These are phyloP conservation scores for Fusarium sp. DNA, from an alignment of 2,329 filamentous ascomycete species.

Conservation along the genomic window DNA sequence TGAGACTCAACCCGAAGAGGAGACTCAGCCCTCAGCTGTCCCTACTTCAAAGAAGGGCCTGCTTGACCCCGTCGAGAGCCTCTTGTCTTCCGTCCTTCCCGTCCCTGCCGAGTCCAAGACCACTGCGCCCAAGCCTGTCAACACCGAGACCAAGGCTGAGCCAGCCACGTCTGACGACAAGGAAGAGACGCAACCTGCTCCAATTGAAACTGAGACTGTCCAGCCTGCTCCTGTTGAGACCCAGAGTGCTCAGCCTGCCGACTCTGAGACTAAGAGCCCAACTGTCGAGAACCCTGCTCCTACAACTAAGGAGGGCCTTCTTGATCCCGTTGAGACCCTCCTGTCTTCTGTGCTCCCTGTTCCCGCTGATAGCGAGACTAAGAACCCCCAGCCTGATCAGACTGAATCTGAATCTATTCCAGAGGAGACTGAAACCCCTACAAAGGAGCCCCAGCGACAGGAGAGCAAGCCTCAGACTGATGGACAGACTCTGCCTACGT, in stretches of 20 bases:
- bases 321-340: conserved; percentile 41
- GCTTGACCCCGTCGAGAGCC: conserved; percentile 37
- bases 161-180: conserved; percentile 5
- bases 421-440: conserved; percentile 21
- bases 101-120: conserved; percentile 25
- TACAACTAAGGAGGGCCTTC: conserved; percentile 26
- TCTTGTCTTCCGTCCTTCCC: conserved; percentile 30
- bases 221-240: conserved; percentile 1
- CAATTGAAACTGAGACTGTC: conserved; percentile 8
- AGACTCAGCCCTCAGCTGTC: conserved; percentile 9
- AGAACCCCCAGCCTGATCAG: conserved; percentile 15
- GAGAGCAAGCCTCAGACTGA: conserved; percentile 22
- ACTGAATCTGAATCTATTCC: conserved; percentile 22
- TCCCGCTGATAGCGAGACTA: conserved; percentile 22
- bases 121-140: conserved; percentile 11
- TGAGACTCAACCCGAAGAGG: conserved; percentile 8
- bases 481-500: conserved; percentile 23
- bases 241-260: conserved; percentile 18
- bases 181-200: conserved; percentile 10
- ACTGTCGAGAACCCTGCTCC: conserved; percentile 19
- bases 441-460: conserved; percentile 30
- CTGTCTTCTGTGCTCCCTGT: conserved; percentile 31
- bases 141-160: conserved; percentile 17
- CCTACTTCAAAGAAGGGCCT: conserved; percentile 32
- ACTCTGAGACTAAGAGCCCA: conserved; percentile 18